These are phyloP conservation scores for Neurospora sp. DNA, from an alignment of 495 filamentous ascomycete genomes.

Conservation along the genomic window DNA sequence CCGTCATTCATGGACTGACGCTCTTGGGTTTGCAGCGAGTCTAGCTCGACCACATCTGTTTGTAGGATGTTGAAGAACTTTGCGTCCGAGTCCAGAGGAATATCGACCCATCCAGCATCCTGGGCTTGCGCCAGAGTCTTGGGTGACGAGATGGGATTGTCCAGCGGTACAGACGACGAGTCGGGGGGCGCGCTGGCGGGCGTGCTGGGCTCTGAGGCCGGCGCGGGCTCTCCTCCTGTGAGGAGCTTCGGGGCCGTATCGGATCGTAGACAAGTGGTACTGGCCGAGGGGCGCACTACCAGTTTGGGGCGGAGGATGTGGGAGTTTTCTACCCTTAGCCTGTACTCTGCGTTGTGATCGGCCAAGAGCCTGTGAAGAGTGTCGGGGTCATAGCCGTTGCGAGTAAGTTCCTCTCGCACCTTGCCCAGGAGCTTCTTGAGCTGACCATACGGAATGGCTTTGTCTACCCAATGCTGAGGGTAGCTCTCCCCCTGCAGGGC, in stretches of 20 bases:
- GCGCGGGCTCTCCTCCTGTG: conserved; percentile 1
- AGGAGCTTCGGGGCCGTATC: background rate
- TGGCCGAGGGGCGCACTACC: conserved; percentile 14
- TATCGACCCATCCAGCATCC: conserved; percentile 38
- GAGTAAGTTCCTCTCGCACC: conserved; percentile 48
- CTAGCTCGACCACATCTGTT: conserved; percentile 49
- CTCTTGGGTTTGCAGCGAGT: conserved; percentile 48
- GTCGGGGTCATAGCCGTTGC: conserved; percentile 49
- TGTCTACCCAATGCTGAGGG: conserved; percentile 57
- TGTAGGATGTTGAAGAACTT: conserved; percentile 61
- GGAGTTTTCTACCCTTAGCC: conserved; percentile 29
- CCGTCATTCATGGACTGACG: conserved; percentile 41
- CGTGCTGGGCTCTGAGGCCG: background rate
- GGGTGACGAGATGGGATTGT: background rate
- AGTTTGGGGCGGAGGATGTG: conserved; percentile 16
- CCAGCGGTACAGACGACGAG: background rate
- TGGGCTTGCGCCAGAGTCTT: background rate
- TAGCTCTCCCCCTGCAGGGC: conserved; percentile 46
- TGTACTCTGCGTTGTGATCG: conserved; percentile 35
- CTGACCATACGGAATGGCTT: conserved; percentile 60
- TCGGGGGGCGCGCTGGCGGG: background rate
- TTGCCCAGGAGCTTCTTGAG: conserved; percentile 69
- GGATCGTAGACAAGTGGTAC: background rate
- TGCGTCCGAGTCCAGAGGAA: conserved; percentile 55
- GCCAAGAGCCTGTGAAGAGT: conserved; percentile 45